Percentiles rank a stretch among this genome's conserved stretches.
Conservation (phyloP, 768 basidiomycete species). For the Tulasnella sp. region DNA sequence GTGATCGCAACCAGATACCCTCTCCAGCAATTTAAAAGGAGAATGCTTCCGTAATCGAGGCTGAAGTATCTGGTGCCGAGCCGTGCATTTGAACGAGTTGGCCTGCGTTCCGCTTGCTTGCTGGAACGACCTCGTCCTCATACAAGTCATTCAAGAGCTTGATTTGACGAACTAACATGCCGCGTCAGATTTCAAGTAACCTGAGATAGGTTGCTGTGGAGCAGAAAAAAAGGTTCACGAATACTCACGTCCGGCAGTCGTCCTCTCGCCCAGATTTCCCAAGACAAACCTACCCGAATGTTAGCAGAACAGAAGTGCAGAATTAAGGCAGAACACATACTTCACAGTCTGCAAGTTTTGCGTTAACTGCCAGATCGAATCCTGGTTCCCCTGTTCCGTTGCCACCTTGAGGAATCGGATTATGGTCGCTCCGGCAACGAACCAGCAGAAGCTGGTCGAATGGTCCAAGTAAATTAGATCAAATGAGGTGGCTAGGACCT, state of each 20-base stretch:
- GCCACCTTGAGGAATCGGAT: conserved; percentile 63
- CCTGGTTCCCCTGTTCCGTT: conserved; percentile 52
- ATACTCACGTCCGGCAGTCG: not conserved
- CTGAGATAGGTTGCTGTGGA: not conserved
- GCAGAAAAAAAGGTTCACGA: too few relatives aligned
- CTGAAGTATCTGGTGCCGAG: too few relatives aligned
- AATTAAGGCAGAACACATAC: conserved; percentile 40
- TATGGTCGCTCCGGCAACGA: conserved; percentile 61
- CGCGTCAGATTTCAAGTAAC: not conserved
- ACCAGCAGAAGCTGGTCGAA: conserved; percentile 66
- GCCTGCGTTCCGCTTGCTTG: not conserved
- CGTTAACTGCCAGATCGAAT: conserved; percentile 56
- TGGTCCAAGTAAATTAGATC: conserved; percentile 65
- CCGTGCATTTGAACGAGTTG: not conserved
- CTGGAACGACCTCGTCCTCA: not conserved
- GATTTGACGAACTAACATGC: conserved; percentile 9
- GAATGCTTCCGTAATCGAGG: too few relatives aligned
- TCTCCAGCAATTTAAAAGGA: too few relatives aligned
- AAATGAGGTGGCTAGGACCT: conserved; percentile 50
- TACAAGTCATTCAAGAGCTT: conserved; percentile 1
- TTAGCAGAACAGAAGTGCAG: not conserved
- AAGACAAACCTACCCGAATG: not conserved
- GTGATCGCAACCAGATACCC: too few relatives aligned
- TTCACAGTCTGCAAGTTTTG: conserved; percentile 65
- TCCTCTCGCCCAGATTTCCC: conserved; percentile 9